Base-by-base conservation (phyloP, 2,329 filamentous ascomycete genomes). In the Lasiodiplodia sp. region DNA sequence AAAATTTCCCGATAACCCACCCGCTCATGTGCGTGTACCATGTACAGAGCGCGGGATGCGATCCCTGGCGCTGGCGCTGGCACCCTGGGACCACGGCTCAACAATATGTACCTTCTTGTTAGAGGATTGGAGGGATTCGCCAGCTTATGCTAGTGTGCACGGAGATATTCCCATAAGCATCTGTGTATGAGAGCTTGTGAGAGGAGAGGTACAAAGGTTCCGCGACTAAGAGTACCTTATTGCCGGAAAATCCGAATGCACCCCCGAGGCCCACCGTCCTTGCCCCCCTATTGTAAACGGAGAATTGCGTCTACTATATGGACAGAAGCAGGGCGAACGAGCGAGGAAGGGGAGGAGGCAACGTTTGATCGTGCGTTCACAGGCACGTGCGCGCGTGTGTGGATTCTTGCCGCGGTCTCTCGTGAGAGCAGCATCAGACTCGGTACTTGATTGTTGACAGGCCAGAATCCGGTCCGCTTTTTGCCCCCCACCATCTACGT, bases 341-440 rank as follows among this genome's bases (percentile, higher is more conserved):
- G 53, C 31, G 53, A 56, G 53, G 53, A 28, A 21, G 31, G 10
- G 23, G 25, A 18, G 51, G 51, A 56, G 53, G 53, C 55, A 38
- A 38, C 10, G 18, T 23, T 40, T 40, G 55, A 11, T 3, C 23
- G 51, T 52, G 31, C 53, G 53, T 21, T 18, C 31, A 18, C 28
- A 38, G n/a, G 47, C n/a, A 44, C 38, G 37, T 38, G 37, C 56
- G 34, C n/a, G 56, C 23, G 38, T 47, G 44, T 47, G 44, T 21
- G n/a, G 44, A 47, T 21, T 47, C 21, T 18, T 47, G 44, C 44
- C 21, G 44, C n/a, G 8, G 38, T 60, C 40, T 23, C 56, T 60
- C 56, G 56, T 49, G 57, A 62, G 23, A 38, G 57, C 47, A 16
- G 31, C 23, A 34, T 52, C 60, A 52, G n/a, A 51, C 60, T 18